These are phyloP conservation scores for Cupressus sempervirens DNA, from an alignment of 75 land plant species.

Conservation along the genomic window DNA sequence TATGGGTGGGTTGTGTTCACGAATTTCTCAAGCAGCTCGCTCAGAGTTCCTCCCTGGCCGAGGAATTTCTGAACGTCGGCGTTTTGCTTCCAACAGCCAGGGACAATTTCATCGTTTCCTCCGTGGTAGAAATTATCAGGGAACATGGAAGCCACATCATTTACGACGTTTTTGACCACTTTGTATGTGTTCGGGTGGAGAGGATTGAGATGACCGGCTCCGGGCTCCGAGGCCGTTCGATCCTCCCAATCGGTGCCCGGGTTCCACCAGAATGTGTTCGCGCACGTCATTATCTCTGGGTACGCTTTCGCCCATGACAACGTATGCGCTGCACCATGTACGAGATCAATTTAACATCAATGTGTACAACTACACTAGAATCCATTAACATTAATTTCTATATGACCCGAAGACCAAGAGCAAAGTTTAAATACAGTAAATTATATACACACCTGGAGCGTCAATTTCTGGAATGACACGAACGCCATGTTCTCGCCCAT, in stretches of 20 bases:
- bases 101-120: conserved; percentile 78
- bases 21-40: conserved; percentile 52
- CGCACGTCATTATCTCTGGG: conserved; percentile 88
- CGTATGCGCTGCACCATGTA: conserved; percentile 67
- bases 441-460: conserved; percentile 47
- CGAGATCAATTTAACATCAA: too few species aligned
- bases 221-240: conserved; percentile 74
- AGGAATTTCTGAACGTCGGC: conserved; percentile 39
- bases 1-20: conserved; percentile 53
- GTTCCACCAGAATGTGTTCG: conserved; percentile 70
- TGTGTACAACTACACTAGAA: too few species aligned
- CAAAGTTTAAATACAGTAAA: too few species aligned
- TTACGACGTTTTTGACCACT: conserved; percentile 59
- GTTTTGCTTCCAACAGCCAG: conserved; percentile 74
- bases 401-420: too few species aligned
- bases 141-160: conserved; percentile 58
- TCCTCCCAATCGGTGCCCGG: conserved; percentile 26
- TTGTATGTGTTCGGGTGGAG: conserved; percentile 69
- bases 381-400: too few species aligned
- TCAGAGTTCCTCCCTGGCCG: conserved; percentile 39
- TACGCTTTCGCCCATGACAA: conserved; percentile 89
- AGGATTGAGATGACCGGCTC: conserved; percentile 90
- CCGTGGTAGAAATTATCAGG: conserved; percentile 70
- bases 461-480: conserved; percentile 88
- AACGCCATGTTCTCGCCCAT: conserved; percentile 54